Conservation (phyloP, 495 filamentous ascomycete species). For the Penicillium paradoxum region DNA sequence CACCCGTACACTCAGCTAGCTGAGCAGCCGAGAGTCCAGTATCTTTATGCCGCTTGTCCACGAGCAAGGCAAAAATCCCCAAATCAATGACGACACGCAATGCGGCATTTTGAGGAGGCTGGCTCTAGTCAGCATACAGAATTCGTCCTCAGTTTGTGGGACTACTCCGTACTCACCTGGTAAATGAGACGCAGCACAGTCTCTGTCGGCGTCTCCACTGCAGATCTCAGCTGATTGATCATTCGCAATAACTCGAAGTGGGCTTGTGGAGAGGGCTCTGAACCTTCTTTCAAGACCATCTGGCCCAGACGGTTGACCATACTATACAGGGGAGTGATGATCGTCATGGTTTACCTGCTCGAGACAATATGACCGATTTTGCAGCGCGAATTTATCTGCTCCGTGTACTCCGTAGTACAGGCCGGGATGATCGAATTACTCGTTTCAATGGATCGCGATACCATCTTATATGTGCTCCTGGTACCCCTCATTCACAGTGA, state of each 20-base stretch:
- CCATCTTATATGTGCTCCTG: neutral
- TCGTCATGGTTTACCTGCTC: conserved; percentile 11
- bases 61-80: conserved; percentile 28
- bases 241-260: conserved; percentile 30
- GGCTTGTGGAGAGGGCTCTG: conserved; percentile 17
- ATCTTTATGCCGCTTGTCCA: conserved; percentile 16
- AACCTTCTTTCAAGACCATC: conserved; percentile 18
- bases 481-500: neutral
- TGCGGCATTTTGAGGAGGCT: conserved; percentile 41
- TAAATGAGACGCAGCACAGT: conserved; percentile 35
- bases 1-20: conserved; percentile 24
- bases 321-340: conserved; percentile 17
- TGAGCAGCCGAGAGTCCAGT: conserved; percentile 26
- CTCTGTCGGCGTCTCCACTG: conserved; percentile 34
- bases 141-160: neutral
- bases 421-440: neutral
- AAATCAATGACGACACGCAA: conserved; percentile 33
- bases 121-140: conserved; percentile 1
- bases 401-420: neutral
- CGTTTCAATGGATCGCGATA: neutral
- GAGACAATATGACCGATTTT: neutral
- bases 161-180: conserved; percentile 29
- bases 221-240: conserved; percentile 28
- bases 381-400: neutral
- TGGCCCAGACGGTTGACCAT: conserved; percentile 24